phyloP scores from a whole-genome alignment of 2,329 filamentous ascomycete species.

The Metarhizium humberi region DNA sequence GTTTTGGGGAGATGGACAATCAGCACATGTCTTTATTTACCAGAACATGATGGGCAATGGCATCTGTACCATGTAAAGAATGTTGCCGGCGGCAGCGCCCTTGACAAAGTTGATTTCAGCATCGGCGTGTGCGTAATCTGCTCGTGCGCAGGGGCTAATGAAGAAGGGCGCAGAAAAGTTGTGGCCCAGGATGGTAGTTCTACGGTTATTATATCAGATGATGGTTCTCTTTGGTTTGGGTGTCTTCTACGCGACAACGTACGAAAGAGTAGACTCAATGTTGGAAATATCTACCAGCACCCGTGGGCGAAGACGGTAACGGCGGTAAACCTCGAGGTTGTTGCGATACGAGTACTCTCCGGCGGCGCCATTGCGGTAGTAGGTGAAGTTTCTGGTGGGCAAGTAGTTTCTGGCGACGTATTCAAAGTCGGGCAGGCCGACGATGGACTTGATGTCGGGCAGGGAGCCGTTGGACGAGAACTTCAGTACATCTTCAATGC shows the following conservation, averaged over 20 bases:
- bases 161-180: slow-evolving; percentile 47
- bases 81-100: slow-evolving; percentile 35
- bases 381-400: slow-evolving; percentile 39
- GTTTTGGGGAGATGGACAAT: background rate
- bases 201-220: slow-evolving; percentile 13
- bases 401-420: slow-evolving; percentile 40
- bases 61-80: slow-evolving; percentile 36
- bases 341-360: slow-evolving; percentile 48
- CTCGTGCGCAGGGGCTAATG: slow-evolving; percentile 40
- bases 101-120: slow-evolving; percentile 41
- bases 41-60: slow-evolving; percentile 19
- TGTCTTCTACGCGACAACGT: background rate
- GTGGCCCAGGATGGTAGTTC: slow-evolving; percentile 41
- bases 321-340: slow-evolving; percentile 44
- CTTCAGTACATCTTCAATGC: slow-evolving; percentile 27
- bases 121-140: slow-evolving; percentile 31
- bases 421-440: slow-evolving; percentile 45
- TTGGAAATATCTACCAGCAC: slow-evolving; percentile 40
- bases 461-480: slow-evolving; percentile 12
- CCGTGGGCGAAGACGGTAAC: slow-evolving; percentile 37
- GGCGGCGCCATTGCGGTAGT: slow-evolving; percentile 46
- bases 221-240: background rate
- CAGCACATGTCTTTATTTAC: background rate
- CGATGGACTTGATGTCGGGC: slow-evolving; percentile 27
- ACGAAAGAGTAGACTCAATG: slow-evolving; percentile 26